phyloP scores from a whole-genome alignment of 345 rosid genomes.

The Gossypium herbaceum region DNA sequence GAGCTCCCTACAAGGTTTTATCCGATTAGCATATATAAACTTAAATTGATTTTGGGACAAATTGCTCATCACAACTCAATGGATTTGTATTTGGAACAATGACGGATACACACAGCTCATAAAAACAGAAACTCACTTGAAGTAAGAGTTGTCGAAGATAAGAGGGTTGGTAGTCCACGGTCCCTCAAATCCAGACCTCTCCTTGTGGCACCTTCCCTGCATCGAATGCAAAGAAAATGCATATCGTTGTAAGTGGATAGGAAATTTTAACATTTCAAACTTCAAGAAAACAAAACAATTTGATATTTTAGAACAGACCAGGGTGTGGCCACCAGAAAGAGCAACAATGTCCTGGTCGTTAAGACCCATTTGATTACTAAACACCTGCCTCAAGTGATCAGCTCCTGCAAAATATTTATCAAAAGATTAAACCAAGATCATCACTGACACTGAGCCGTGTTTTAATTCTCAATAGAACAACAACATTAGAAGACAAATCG shows the following conservation, averaged over 20 bases:
- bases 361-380: conserved; percentile 60
- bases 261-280: not conserved
- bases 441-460: too few relatives aligned
- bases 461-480: too few relatives aligned
- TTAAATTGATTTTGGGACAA: not conserved
- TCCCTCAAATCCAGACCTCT: conserved; percentile 94
- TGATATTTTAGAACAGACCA: conserved; percentile 34
- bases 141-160: conserved; percentile 86
- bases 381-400: too few relatives aligned
- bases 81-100: not conserved
- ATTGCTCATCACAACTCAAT: not conserved
- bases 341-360: conserved; percentile 88
- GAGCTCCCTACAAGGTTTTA: conserved; percentile 50
- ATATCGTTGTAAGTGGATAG: not conserved
- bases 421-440: too few relatives aligned
- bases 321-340: conserved; percentile 90
- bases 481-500: too few relatives aligned
- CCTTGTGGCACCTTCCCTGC: conserved; percentile 92
- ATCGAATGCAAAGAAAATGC: not conserved
- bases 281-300: not conserved
- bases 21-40: not conserved
- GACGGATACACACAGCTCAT: not conserved
- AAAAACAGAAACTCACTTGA: conserved; percentile 45
- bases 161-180: conserved; percentile 87
- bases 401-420: too few relatives aligned